Conservation (phyloP, 2,329 filamentous ascomycete genomes). For the Fusarium brachygibbosum region DNA sequence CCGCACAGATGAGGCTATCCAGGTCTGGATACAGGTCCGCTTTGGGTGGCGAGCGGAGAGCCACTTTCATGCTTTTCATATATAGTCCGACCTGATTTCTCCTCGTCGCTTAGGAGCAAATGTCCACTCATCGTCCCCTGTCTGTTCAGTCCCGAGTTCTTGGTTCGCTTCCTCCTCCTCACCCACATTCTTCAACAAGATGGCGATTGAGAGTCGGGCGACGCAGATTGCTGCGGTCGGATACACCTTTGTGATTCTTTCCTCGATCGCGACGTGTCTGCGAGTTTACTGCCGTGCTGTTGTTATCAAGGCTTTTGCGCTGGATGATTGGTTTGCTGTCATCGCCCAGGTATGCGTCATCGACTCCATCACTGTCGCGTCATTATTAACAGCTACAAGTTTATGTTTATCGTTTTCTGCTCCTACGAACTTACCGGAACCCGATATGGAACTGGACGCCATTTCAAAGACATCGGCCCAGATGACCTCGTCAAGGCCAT, state of each 20-base stretch:
- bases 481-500: constrained; percentile 47
- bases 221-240: constrained; percentile 46
- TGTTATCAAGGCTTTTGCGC: constrained; percentile 51
- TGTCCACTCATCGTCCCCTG: constrained; percentile 8
- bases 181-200: neutral
- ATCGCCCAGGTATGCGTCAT: constrained; percentile 48
- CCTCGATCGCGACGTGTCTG: constrained; percentile 50
- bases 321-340: constrained; percentile 54
- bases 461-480: constrained; percentile 3
- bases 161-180: neutral
- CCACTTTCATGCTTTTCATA: constrained; percentile 12
- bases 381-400: neutral
- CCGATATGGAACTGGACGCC: constrained; percentile 21
- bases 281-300: constrained; percentile 53
- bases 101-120: neutral
- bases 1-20: constrained; percentile 8
- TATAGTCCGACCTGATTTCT: constrained; percentile 14
- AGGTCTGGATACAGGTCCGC: constrained; percentile 15
- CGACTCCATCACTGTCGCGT: neutral
- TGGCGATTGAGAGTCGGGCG: constrained; percentile 25
- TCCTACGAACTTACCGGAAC: constrained; percentile 16
- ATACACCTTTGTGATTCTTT: constrained; percentile 53
- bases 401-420: constrained; percentile 20
- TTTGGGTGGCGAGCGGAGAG: neutral
- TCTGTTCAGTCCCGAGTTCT: neutral